phyloP scores from a whole-genome alignment of 306 rosid species.

The Begonia loranthoides region DNA sequence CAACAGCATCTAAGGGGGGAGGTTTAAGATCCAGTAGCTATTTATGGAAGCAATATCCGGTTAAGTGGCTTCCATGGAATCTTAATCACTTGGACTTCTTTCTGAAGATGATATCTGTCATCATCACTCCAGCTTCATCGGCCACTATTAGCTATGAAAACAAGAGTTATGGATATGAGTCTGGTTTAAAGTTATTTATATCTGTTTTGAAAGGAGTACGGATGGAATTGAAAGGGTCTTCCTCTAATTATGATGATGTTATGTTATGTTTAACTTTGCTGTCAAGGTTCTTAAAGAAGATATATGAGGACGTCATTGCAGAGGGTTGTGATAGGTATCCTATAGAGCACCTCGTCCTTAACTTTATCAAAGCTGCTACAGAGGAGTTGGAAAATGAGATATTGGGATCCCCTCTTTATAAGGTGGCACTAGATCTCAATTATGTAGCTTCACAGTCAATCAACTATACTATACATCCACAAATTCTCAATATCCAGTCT shows the following conservation, averaged over 20 bases:
- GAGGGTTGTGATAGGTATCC: constrained; percentile 27
- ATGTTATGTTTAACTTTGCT: constrained; percentile 36
- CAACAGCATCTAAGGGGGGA: constrained; percentile 11
- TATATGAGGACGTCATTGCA: constrained; percentile 33
- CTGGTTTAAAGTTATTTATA: constrained; percentile 40
- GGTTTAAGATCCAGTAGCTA: constrained; percentile 24
- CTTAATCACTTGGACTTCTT: constrained; percentile 47
- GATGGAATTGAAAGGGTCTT: constrained; percentile 33
- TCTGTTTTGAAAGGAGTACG: constrained; percentile 55
- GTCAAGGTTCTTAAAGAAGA: constrained; percentile 36
- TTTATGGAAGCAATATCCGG: constrained; percentile 39
- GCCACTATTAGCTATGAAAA: constrained; percentile 26
- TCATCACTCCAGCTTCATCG: constrained; percentile 40
- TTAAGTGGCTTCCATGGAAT: constrained; percentile 80
- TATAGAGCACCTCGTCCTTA: constrained; percentile 21
- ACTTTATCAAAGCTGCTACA: constrained; percentile 36
- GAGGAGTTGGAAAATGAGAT: constrained; percentile 53
- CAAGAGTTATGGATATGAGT: constrained; percentile 34
- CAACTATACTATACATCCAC: constrained; percentile 20
- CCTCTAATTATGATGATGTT: constrained; percentile 42
- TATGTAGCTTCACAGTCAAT: constrained; percentile 24
- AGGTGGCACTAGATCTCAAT: constrained; percentile 48
- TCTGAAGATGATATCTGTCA: constrained; percentile 35
- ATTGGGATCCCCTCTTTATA: constrained; percentile 69
- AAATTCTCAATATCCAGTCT: constrained; percentile 19